Percentiles rank a stretch among this genome's conserved stretches.
phyloP scores from a whole-genome alignment of 192 early-diverging fungal genomes.

The Lobulomyces angularis region DNA sequence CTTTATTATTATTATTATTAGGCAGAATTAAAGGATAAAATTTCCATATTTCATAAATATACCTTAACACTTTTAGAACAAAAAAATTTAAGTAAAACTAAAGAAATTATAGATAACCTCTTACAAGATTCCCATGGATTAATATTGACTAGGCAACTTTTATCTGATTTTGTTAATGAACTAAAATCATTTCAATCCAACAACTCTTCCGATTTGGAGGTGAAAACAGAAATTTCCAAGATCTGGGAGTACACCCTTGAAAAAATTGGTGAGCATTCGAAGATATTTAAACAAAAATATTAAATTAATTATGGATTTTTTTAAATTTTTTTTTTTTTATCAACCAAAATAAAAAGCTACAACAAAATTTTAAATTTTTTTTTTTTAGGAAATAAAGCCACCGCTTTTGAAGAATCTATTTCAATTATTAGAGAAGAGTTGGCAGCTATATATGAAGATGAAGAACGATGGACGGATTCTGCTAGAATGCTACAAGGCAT shows the following conservation, averaged over 20 bases:
- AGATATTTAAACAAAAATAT: constrained; percentile 73
- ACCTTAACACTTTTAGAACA: no score
- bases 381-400: no score
- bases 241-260: constrained; percentile 57
- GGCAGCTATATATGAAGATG: constrained; percentile 54
- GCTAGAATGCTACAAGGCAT: constrained; percentile 78
- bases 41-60: no score
- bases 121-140: constrained; percentile 48
- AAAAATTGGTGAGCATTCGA: constrained; percentile 60
- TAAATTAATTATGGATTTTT: neutral
- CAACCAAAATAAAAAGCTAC: neutral
- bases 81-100: no score
- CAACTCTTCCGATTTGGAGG: no score
- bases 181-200: no score
- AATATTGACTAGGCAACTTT: constrained; percentile 59
- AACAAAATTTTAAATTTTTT: no score
- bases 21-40: no score
- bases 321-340: neutral
- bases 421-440: constrained; percentile 63
- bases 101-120: constrained; percentile 19
- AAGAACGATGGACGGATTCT: constrained; percentile 74
- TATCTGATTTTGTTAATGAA: constrained; percentile 56
- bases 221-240: no score
- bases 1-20: no score
- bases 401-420: constrained; percentile 44